Base-by-base conservation (phyloP, 768 basidiomycete species). In the Lactifluus subvellereus region DNA sequence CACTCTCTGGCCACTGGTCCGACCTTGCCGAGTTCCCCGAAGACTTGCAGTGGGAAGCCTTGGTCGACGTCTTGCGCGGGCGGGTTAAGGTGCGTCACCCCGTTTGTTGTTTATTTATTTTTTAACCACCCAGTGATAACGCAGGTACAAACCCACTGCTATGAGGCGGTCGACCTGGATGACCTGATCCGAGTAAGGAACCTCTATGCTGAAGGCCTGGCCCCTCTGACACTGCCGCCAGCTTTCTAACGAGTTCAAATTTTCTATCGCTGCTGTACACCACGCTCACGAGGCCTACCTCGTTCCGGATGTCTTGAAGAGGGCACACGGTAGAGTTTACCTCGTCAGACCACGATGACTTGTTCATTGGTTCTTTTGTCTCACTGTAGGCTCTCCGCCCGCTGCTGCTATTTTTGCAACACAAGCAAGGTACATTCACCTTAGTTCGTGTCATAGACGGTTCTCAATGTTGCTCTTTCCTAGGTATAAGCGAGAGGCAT, bases 211-310 rank as follows among this genome's bases (percentile, higher is more conserved):
- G 43, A 51, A 78, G 74, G 75, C 79, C 64, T 77, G 78, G 73
- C 68, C 73, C 5, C 79, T 81, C 64, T 81, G 81, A 54, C 73
- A 74, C 47, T 73, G 33, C 37, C 13, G n/a, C 48, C 49, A 94
- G 84, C 79, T 97, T 54, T 85, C 91, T 40, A 91, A 96, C 71
- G 94, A 97, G 74, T 98, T 95, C 78, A 76, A 91, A 68, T 94
- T 93, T 70, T 80, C 84, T 1, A 78, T 94, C 35, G 83, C 88
- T 7, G 87, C 90, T 8, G 85, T 94, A 70, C 91, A 94, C 69
- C 88, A 91, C 69, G 94, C 93, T 9, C 86, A 91, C 58, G 93
- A 96, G 72, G 84, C 92, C 1, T 97, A 91, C 75, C 80, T 97
- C n/a, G 88, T 94, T 27, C 91, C 94, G 1, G 84, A 84, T 22